Percentiles rank a stretch among this genome's conserved stretches.
Evolutionary conservation across 371 early-diverging fungal genomes (phyloP).

Genomic region (Saksenaea vasiformis): DNA sequence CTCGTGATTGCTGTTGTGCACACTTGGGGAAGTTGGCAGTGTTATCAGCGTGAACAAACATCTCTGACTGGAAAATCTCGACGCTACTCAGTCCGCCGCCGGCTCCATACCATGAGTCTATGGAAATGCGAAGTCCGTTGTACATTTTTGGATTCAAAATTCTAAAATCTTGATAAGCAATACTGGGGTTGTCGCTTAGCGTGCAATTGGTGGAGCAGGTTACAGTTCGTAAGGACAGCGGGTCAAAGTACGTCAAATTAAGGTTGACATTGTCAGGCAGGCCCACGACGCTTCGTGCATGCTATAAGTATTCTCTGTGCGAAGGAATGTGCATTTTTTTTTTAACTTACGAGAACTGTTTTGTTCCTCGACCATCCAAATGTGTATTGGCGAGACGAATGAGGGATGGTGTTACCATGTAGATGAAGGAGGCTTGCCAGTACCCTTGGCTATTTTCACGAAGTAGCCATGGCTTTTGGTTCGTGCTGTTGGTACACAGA

Average conservation of each 20-base stretch:
- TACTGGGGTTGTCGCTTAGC: conserved; percentile 41
- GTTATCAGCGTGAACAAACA: conserved; percentile 27
- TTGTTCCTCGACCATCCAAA: conserved; percentile 62
- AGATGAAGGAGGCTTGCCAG: conserved; percentile 64
- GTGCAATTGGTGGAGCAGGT: conserved; percentile 66
- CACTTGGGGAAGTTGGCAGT: conserved; percentile 9
- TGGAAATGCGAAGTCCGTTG: conserved; percentile 61
- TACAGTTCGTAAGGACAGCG: conserved; percentile 33
- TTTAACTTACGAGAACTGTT: conserved; percentile 62
- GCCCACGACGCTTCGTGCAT: conserved; percentile 35
- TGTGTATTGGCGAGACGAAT: conserved; percentile 70
- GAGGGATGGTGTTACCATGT: conserved; percentile 63
- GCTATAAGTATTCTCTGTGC: not conserved
- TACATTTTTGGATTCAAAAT: conserved; percentile 45
- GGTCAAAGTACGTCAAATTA: conserved; percentile 68
- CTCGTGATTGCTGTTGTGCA: conserved; percentile 12
- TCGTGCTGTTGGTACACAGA: conserved; percentile 45
- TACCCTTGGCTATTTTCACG: conserved; percentile 64
- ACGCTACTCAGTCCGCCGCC: conserved; percentile 75
- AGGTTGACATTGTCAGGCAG: conserved; percentile 45
- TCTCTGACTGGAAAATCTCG: conserved; percentile 65
- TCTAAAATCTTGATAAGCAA: conserved; percentile 62
- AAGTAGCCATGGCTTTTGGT: conserved; percentile 62
- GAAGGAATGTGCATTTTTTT: conserved; percentile 1
- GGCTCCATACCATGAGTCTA: conserved; percentile 72